Evolutionary conservation across 192 early-diverging fungal genomes (phyloP), one percentile per base, ranked within the genome.

Genomic region (Lunasporangiospora selenospora): DNA sequence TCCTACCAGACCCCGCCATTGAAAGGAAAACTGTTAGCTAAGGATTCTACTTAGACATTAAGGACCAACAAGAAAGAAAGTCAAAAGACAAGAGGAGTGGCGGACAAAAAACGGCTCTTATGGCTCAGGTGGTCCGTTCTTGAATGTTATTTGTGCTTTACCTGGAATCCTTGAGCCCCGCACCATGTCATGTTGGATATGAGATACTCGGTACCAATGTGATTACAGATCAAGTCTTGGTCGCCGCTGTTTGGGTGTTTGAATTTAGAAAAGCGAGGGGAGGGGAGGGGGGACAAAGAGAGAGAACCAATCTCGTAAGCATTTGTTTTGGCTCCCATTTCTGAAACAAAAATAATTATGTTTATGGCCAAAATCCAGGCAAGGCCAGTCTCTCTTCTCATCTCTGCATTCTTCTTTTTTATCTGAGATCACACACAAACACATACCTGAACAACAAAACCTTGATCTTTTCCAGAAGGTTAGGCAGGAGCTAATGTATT

Each of bases 181-280:
- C 78, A 75, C 90, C 92, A 92, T 40, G 80, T 80, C 77, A 94
- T 62, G 32, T 81, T 80, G 11, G 77, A 79, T 42, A 94, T 83
- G 67, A 93, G 76, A 39, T 81, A 82, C 50, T 86, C 77, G 0
- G 87, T 87, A 21, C 93, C 93, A 23, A 87, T 58, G 44, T 81
- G 78, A 64, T 95, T 95, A 65, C 93, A 95, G 48, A 94, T 92
- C 46, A 94, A 61, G 61, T 95, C 93, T 53, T 85, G 61, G 36
- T 91, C 89, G 6, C 93, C 93, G 58, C 90, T 93, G 47, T 42
- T 18, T 11, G 37, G 13, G n/a, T 33, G 18, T 13, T 42, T 41
- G 10, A 50, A 47, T 38, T 45, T 26, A 24, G 38, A 18, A 39
- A 75, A n/a, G n/a, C n/a, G n/a, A n/a, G n/a, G n/a, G n/a, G n/a